Conservation (phyloP, 2,329 filamentous ascomycete genomes). For the Metarhizium sp. region DNA sequence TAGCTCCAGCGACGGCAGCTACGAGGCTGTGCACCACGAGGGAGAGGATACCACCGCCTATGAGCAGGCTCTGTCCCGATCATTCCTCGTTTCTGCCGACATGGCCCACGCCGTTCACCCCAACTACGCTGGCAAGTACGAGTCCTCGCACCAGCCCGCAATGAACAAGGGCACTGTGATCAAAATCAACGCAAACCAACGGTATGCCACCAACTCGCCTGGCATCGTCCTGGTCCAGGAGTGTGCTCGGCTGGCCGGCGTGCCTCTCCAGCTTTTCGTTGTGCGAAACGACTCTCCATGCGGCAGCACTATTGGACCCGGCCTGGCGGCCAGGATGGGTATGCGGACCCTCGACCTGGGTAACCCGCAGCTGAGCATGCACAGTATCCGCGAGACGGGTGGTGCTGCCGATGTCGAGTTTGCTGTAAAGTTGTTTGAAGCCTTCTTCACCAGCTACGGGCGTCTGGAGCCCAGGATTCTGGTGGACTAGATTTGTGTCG, state of each 20-base stretch:
- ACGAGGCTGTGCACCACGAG: slow-evolving; percentile 49
- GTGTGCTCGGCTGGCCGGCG: slow-evolving; percentile 61
- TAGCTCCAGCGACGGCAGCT: slow-evolving; percentile 53
- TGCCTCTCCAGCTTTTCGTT: slow-evolving; percentile 91
- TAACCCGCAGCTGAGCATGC: slow-evolving; percentile 93
- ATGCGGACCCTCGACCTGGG: slow-evolving; percentile 85
- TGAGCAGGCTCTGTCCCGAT: slow-evolving; percentile 84
- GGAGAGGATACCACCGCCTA: slow-evolving; percentile 68
- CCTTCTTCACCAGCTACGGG: slow-evolving; percentile 82
- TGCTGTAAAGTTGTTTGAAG: slow-evolving; percentile 75
- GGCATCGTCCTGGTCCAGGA: slow-evolving; percentile 91
- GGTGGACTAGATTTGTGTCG: slow-evolving; percentile 51
- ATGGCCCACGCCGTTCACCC: slow-evolving; percentile 97
- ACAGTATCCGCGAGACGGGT: slow-evolving; percentile 89
- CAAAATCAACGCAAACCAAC: slow-evolving; percentile 96
- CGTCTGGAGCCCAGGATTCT: slow-evolving; percentile 73
- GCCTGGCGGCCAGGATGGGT: slow-evolving; percentile 79
- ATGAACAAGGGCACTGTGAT: slow-evolving; percentile 97
- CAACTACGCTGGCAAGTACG: slow-evolving; percentile 89
- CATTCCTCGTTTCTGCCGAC: slow-evolving; percentile 90
- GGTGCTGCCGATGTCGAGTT: slow-evolving; percentile 82
- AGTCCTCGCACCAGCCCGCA: slow-evolving; percentile 79
- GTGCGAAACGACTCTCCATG: slow-evolving; percentile 92
- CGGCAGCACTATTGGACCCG: slow-evolving; percentile 95
- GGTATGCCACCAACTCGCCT: slow-evolving; percentile 93